phyloP scores from a whole-genome alignment of 2,329 filamentous ascomycete species.

The Epichloe coenophiala region DNA sequence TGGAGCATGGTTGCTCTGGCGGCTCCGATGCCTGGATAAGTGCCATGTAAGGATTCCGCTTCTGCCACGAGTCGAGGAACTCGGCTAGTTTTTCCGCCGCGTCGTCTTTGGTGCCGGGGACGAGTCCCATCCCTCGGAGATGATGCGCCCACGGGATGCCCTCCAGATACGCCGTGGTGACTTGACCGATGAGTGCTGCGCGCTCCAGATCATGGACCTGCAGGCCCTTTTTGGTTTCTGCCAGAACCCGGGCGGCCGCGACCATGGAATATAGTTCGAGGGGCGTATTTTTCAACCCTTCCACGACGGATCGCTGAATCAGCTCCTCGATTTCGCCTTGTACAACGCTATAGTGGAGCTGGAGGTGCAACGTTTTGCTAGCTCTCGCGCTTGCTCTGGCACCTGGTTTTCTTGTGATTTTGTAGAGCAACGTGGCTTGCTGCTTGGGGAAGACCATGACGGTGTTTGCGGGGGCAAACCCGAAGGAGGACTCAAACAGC shows the following conservation, averaged over 20 bases:
- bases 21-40: slow-evolving; percentile 10
- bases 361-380: slow-evolving; percentile 46
- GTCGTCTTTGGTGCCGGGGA: slow-evolving; percentile 21
- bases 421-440: slow-evolving; percentile 69
- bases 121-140: slow-evolving; percentile 35
- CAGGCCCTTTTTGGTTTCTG: slow-evolving; percentile 30
- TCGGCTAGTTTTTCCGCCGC: slow-evolving; percentile 13
- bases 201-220: slow-evolving; percentile 41
- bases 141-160: slow-evolving; percentile 32
- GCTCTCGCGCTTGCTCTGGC: slow-evolving; percentile 18
- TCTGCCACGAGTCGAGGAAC: slow-evolving; percentile 21
- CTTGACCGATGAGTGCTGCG: slow-evolving; percentile 36
- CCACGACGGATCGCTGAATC: slow-evolving; percentile 29
- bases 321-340: slow-evolving; percentile 55
- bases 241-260: slow-evolving; percentile 29
- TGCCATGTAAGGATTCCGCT: slow-evolving; percentile 13
- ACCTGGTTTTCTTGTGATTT: slow-evolving; percentile 46
- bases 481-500: slow-evolving; percentile 51
- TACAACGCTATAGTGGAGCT: slow-evolving; percentile 62
- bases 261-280: slow-evolving; percentile 34
- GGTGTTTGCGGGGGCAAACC: slow-evolving; percentile 34
- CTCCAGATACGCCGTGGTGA: slow-evolving; percentile 35
- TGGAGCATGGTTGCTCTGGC: slow-evolving; percentile 38
- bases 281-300: slow-evolving; percentile 24
- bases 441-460: slow-evolving; percentile 67